Base-by-base conservation (phyloP, 176 grass and related monocot species). In the Musa acuminata region DNA sequence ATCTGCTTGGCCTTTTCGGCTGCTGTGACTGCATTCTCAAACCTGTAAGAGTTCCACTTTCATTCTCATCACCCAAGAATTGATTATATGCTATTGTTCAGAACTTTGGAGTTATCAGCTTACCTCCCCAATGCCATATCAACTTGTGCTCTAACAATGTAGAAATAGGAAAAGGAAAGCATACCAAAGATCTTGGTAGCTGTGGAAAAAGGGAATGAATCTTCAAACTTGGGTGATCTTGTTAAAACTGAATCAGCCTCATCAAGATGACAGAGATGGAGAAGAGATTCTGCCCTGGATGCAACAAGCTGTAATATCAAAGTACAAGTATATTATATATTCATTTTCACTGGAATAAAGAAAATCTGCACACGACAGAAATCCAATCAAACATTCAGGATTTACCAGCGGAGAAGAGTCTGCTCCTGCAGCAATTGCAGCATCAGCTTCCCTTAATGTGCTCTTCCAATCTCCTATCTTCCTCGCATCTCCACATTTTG, bases 1-100 rank as follows among this genome's bases (percentile, higher is more conserved):
- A 84, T 62, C 55, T 69, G 64, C 27, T 73, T 82, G n/a, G 88
- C 88, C 66, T 80, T 96, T 51, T 96, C 92, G 48, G 80, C 86
- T 21, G 70, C 73, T 75, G 25, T 20, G 50, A 89, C 62, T 51
- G 86, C 86, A 71, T 58, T 71, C 26, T 96, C 91, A 82, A 94
- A 94, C 80, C 91, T 94, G 81, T 69, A 83, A 48, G 35, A 43
- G 35, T 43, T 43, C 35, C 35, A 43, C 35, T 43, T 43, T 19
- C 17, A 8, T 19, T 49, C 67, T 49, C 67, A 50, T 48, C 67
- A 50, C 67, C 48, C 13, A 49, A 69, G 29, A 50, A 19, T 69
- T 69, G 57, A 62, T 21, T 8, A 62, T 19, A 62, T 62, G 20
- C 20, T 62, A 17, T 5, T 62, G 35, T 43, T 62, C 57, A n/a